Percentiles rank a stretch among this genome's conserved stretches.
Conservation (phyloP, 108 stramenopile genomes). For the Skeletonema potamos region DNA sequence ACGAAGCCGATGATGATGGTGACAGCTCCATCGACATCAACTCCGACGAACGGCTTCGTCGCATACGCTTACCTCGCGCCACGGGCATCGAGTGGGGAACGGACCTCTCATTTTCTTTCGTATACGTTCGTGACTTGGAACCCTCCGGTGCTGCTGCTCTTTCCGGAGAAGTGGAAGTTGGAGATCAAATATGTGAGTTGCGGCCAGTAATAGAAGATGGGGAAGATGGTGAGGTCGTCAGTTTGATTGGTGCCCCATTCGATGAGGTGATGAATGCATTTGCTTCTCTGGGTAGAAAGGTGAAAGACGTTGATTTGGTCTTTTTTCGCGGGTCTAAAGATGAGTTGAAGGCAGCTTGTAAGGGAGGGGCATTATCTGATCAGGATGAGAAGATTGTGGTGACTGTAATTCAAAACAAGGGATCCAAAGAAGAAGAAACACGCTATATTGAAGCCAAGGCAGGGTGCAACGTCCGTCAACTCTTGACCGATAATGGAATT, state of each 20-base stretch:
- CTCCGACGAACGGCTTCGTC: conserved; percentile 67
- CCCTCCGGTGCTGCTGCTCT: conserved; percentile 75
- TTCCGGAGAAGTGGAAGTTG: conserved; percentile 59
- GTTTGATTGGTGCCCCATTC: conserved; percentile 78
- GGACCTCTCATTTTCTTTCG: conserved; percentile 90
- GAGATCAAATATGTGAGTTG: conserved; percentile 88
- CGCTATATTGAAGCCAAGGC: conserved; percentile 45
- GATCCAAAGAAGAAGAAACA: conserved; percentile 52
- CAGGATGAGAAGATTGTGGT: conserved; percentile 59
- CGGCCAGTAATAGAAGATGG: conserved; percentile 39
- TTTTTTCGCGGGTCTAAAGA: conserved; percentile 90
- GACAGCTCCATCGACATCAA: conserved; percentile 52
- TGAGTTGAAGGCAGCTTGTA: conserved; percentile 72
- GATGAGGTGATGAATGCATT: conserved; percentile 88
- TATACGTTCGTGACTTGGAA: conserved; percentile 87
- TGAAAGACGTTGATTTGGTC: conserved; percentile 76
- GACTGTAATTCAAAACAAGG: conserved; percentile 82
- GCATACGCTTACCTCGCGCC: conserved; percentile 74
- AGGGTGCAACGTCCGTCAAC: conserved; percentile 79
- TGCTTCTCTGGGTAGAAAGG: conserved; percentile 62
- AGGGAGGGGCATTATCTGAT: conserved; percentile 18
- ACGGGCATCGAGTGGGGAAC: conserved; percentile 95
- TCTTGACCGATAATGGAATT: conserved; percentile 86
- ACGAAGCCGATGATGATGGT: not conserved
- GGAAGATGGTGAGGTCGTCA: conserved; percentile 39